Percentiles rank a stretch among this genome's conserved stretches.
Conservation (phyloP, 2,329 filamentous ascomycete genomes). For the Falciphora oryzae region DNA sequence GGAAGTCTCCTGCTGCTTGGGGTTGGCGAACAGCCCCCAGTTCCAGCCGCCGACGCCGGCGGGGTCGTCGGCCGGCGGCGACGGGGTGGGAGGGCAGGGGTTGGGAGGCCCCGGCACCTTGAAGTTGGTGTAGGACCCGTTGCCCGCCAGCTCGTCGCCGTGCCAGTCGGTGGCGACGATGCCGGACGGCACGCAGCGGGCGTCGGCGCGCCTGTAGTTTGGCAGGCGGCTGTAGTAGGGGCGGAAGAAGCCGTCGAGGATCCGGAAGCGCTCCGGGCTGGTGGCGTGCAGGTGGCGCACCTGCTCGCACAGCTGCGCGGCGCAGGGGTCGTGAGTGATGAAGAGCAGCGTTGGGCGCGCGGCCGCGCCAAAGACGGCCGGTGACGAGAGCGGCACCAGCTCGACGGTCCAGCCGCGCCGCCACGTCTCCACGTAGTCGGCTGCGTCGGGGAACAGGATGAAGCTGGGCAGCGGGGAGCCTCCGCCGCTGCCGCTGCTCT, state of each 20-base stretch:
- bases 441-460: constrained; percentile 9
- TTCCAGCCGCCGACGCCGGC: too few relatives aligned
- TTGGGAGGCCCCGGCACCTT: constrained; percentile 35
- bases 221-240: constrained; percentile 60
- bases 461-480: constrained; percentile 1
- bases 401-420: constrained; percentile 9
- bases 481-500: background rate
- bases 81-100: too few relatives aligned
- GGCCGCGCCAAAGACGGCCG: constrained; percentile 4
- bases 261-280: constrained; percentile 16
- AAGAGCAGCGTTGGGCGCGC: constrained; percentile 56
- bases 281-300: constrained; percentile 8
- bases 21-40: too few relatives aligned
- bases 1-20: too few relatives aligned
- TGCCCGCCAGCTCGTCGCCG: constrained; percentile 58
- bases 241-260: constrained; percentile 40
- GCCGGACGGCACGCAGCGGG: constrained; percentile 45
- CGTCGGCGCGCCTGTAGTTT: constrained; percentile 38
- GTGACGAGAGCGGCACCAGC: constrained; percentile 8
- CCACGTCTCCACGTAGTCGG: constrained; percentile 8
- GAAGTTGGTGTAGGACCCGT: constrained; percentile 65
- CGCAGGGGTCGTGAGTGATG: constrained; percentile 44
- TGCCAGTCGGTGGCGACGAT: constrained; percentile 61
- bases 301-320: constrained; percentile 25
- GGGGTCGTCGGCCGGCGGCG: too few relatives aligned